A percentile compares a stretch with the other conserved stretches of the same genome.
Conservation (phyloP, 2,329 filamentous ascomycete species). For the Hortaea sp. region DNA sequence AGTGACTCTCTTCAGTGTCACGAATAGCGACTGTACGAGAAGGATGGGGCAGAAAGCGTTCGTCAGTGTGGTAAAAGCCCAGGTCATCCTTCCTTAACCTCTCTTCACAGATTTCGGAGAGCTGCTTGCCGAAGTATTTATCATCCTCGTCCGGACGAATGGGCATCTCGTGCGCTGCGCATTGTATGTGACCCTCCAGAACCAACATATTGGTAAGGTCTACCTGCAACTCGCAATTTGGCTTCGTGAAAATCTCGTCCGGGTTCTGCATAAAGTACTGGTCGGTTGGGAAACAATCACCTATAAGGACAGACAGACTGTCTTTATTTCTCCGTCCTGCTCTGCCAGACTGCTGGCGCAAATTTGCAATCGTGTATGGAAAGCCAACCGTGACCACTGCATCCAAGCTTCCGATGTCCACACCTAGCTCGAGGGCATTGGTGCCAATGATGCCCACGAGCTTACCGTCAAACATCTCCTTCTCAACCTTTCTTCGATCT, state of each 20-base stretch:
- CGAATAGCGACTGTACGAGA: constrained; percentile 78
- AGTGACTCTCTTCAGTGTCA: constrained; percentile 83
- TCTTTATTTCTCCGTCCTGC: constrained; percentile 89
- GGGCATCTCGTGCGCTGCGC: constrained; percentile 90
- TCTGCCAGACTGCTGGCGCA: constrained; percentile 87
- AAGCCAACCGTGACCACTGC: constrained; percentile 92
- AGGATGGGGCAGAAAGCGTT: constrained; percentile 75
- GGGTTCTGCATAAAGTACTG: constrained; percentile 97
- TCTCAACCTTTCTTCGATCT: constrained; percentile 79
- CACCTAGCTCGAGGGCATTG: constrained; percentile 81
- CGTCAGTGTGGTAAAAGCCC: constrained; percentile 84
- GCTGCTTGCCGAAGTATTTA: constrained; percentile 66
- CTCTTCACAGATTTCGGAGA: constrained; percentile 61
- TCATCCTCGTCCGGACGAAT: constrained; percentile 68
- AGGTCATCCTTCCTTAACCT: constrained; percentile 62
- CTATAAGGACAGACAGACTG: constrained; percentile 79
- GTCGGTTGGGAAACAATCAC: constrained; percentile 81
- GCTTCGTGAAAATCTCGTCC: constrained; percentile 83
- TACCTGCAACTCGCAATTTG: constrained; percentile 79
- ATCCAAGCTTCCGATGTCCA: constrained; percentile 90
- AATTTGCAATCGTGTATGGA: constrained; percentile 87
- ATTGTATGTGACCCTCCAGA: constrained; percentile 88
- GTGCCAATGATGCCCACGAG: constrained; percentile 89
- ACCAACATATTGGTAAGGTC: constrained; percentile 89
- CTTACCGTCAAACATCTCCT: constrained; percentile 94